Percentiles rank a stretch among this genome's conserved stretches.
Evolutionary conservation across 2,329 filamentous ascomycete species (phyloP).

Genomic region (Fusarium verrucosum): DNA sequence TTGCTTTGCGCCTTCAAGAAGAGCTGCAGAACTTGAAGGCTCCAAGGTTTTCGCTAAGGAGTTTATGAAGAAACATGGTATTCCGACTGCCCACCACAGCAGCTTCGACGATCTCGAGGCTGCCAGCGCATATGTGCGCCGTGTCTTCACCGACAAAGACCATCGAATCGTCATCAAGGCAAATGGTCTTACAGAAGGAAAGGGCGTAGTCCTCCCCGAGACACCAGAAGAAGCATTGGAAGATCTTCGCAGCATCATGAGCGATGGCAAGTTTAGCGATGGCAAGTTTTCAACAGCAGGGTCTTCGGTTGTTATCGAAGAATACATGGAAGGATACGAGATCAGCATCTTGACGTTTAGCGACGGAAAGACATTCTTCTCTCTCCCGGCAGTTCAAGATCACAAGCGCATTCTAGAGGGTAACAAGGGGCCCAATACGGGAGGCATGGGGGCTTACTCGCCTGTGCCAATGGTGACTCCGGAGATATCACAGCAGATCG

Average conservation of each 20-base stretch:
- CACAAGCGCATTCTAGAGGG: conserved; percentile 76
- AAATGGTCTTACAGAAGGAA: conserved; percentile 77
- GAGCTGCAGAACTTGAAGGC: conserved; percentile 78
- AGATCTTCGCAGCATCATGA: conserved; percentile 74
- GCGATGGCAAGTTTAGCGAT: conserved; percentile 68
- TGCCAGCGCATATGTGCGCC: conserved; percentile 69
- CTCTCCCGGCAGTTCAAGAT: conserved; percentile 76
- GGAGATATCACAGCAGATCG: conserved; percentile 65
- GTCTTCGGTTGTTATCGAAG: conserved; percentile 76
- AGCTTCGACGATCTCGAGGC: conserved; percentile 72
- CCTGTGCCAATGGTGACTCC: conserved; percentile 65
- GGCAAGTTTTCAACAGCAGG: conserved; percentile 73
- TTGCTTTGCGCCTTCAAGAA: conserved; percentile 74
- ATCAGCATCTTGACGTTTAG: conserved; percentile 74
- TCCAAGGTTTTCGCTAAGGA: conserved; percentile 82
- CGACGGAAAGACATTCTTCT: conserved; percentile 71
- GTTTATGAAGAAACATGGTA: conserved; percentile 78
- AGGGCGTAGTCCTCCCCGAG: conserved; percentile 60
- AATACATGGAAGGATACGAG: conserved; percentile 75
- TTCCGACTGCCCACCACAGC: conserved; percentile 76
- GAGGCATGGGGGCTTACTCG: conserved; percentile 80
- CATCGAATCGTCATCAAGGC: conserved; percentile 78
- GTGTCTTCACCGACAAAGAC: conserved; percentile 48
- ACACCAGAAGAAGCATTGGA: conserved; percentile 67
- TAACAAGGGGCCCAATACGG: conserved; percentile 75